Evolutionary conservation across 768 basidiomycete species (phyloP), one percentile per base, ranked within the genome.

Genomic region (Mycena galericulata): DNA sequence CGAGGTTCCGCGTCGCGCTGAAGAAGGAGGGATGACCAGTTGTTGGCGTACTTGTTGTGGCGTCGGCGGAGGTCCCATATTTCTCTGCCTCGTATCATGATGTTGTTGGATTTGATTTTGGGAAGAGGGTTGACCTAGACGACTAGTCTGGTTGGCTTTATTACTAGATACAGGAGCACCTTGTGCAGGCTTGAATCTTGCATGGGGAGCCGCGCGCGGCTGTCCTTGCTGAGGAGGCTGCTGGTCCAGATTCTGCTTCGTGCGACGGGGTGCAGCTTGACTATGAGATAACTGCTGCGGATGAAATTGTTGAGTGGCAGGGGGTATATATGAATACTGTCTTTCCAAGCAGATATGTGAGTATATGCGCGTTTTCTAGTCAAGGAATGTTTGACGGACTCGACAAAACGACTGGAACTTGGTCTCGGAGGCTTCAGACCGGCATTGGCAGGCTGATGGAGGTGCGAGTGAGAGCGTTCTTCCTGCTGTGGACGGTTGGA

Each of bases 261-360:
- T 62, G 43, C 79, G 80, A 47, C 83, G 78, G 57, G 85, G 81
- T 9, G 80, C 76, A 20, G 79, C 70, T 71, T 88, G 90, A 61
- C 76, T 76, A 71, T 84, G 82, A 18, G 85, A 78, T 24, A 83
- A 74, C 36, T 76, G 78, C 20, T 82, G 81, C 3, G 78, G 72
- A 38, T 81, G 82, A 57, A 75, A 76, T 64, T 83, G 86, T 46
- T 83, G 76, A 36, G 80, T 83, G 22, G 83, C 81, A 26, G 86
- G 83, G 26, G 86, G 85, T 6, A 76, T 79, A 76, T 91, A 94
- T n/a, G 88, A 87, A 75, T 89, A 94, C 77, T 91, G 87, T 66
- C 93, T 94, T 57, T 71, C 34, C 61, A 60, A 41, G 32, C 56
- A 20, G 50, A 57, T 58, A 27, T 30, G 61, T 72, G 30, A 76